Percentiles rank a stretch among this genome's conserved stretches.
These are phyloP conservation scores for Senecio squalidus DNA, from an alignment of 140 eudicot species.

Conservation along the genomic window DNA sequence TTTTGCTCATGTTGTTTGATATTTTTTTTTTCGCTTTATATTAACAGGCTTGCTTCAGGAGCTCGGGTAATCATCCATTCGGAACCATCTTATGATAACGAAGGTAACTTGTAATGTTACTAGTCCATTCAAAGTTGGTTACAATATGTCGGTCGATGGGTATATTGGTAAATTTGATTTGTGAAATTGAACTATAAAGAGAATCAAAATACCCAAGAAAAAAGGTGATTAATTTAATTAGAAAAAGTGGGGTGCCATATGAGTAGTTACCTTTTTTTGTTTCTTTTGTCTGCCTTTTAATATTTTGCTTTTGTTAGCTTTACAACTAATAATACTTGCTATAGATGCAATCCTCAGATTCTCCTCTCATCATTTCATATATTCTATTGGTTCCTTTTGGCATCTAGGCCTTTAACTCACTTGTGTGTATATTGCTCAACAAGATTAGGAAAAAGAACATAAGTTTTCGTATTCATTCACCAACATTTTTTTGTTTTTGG, in stretches of 20 bases:
- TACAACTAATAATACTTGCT: slow-evolving; percentile 28
- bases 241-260: slow-evolving; percentile 23
- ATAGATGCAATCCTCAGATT: slow-evolving; percentile 25
- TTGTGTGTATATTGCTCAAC: slow-evolving; percentile 17
- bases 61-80: slow-evolving; percentile 94
- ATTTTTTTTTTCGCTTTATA: slow-evolving; percentile 13
- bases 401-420: slow-evolving; percentile 18
- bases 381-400: slow-evolving; percentile 24
- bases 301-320: slow-evolving; percentile 28
- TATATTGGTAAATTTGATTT: slow-evolving; percentile 17
- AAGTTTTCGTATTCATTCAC: too few relatives aligned
- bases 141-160: slow-evolving; percentile 26
- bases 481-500: too few relatives aligned
- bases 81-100: slow-evolving; percentile 32
- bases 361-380: slow-evolving; percentile 16
- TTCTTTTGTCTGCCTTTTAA: slow-evolving; percentile 36
- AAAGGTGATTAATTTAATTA: slow-evolving; percentile 24
- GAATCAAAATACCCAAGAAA: slow-evolving; percentile 22
- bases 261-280: slow-evolving; percentile 16
- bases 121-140: slow-evolving; percentile 6
- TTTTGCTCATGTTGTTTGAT: slow-evolving; percentile 31
- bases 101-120: slow-evolving; percentile 23
- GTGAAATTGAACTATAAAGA: slow-evolving; percentile 25
- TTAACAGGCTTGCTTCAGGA: slow-evolving; percentile 96
- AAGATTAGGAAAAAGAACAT: slow-evolving; percentile 12